A percentile compares a stretch with the other conserved stretches of the same genome.
Evolutionary conservation across 768 basidiomycete species (phyloP).

Genomic region (Terana coerulea): DNA sequence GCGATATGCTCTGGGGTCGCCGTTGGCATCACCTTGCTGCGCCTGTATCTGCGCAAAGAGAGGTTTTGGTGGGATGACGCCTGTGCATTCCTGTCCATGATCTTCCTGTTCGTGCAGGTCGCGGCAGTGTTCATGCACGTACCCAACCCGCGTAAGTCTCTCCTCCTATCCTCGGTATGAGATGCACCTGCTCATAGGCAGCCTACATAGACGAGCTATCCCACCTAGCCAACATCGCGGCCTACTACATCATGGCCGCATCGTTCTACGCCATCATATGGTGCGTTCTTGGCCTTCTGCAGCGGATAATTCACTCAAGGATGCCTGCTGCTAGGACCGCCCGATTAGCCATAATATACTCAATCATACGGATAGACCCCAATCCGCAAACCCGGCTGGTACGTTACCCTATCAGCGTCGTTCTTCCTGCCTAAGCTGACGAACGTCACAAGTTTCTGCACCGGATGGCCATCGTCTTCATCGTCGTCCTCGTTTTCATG

Average conservation of each 20-base stretch:
- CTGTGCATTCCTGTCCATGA: constrained; percentile 22
- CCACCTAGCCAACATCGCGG: constrained; percentile 18
- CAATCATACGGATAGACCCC: constrained; percentile 49
- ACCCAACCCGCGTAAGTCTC: constrained; percentile 13
- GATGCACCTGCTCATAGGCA: background rate
- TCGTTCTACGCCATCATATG: constrained; percentile 26
- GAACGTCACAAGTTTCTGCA: constrained; percentile 17
- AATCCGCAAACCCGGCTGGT: constrained; percentile 20
- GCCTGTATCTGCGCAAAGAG: constrained; percentile 20
- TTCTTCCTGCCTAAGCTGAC: constrained; percentile 4
- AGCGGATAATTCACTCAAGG: background rate
- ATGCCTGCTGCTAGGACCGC: constrained; percentile 21
- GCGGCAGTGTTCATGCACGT: constrained; percentile 26
- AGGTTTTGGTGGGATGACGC: constrained; percentile 27
- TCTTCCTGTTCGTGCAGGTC: constrained; percentile 21
- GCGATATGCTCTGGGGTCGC: constrained; percentile 22
- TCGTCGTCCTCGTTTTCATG: constrained; percentile 37
- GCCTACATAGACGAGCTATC: constrained; percentile 10
- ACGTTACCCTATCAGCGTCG: background rate
- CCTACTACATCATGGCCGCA: constrained; percentile 27
- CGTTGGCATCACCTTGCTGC: constrained; percentile 20
- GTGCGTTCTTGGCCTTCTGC: constrained; percentile 11
- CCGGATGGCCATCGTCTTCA: constrained; percentile 34
- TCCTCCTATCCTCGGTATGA: background rate
- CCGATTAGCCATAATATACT: constrained; percentile 50